Evolutionary conservation across 805 yeast species (phyloP), one percentile per base, ranked within the genome.

Genomic region (Saturnispora quitensis): DNA sequence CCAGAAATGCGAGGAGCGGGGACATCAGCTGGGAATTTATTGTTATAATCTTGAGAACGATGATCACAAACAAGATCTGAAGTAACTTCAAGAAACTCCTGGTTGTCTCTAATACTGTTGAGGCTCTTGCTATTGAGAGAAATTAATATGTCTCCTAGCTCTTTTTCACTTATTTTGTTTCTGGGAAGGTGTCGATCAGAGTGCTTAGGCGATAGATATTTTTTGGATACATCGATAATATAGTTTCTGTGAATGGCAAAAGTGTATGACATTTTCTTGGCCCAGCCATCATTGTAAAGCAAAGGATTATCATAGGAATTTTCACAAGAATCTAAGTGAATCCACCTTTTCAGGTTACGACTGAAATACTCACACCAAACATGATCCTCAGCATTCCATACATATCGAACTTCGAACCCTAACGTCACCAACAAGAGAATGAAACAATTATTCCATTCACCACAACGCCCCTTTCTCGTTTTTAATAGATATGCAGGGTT

Each of bases 311-410:
- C 95, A 67, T 74, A 89, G 0, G 90, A 82, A 46, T 80, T 83
- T 59, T 90, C 98, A 64, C 98, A 91, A 8, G 88, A 78, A 61
- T 90, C 98, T 17, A 86, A 70, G 65, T 91, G 98, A 18, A 90
- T 73, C 97, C 98, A 91, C 50, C 89, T 67, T 43, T 74, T 66
- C 56, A 78, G 70, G 20, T 68, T 60, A 0, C 60, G 64, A 1
- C 95, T 86, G 63, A 80, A 90, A 59, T 85, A 84, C 62, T 91
- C 98, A 60, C 95, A 85, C 98, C 98, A 91, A 1, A 88, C 97
- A 64, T 91, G 98, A 64, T 91, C 98, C 63, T 91, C 98, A 7
- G 77, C 71, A 64, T 89, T 89, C 95, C 95, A 87, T 2, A 90
- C 70, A 61, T 84, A 89, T 48, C 98, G 68, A 1, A 79, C 78